phyloP scores from a whole-genome alignment of 495 filamentous ascomycete species.

The Penicillium flavigenum region DNA sequence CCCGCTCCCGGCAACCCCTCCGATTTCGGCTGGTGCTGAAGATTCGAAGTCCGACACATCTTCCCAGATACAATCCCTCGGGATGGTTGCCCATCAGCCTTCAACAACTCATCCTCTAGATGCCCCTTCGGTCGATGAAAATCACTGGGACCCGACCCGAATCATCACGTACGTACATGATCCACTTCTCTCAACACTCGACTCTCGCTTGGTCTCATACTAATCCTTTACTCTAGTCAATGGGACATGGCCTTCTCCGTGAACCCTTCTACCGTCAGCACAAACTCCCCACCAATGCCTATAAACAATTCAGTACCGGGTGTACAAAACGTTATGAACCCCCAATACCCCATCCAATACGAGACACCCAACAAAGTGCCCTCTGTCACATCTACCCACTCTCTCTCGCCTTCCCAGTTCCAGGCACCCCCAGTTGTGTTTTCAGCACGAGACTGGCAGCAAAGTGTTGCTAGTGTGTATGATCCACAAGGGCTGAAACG shows the following conservation, averaged over 20 bases:
- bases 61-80: conserved; percentile 72
- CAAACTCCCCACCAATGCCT: conserved; percentile 50
- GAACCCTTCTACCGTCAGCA: conserved; percentile 46
- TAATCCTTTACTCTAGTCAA: conserved; percentile 54
- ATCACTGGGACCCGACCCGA: conserved; percentile 85
- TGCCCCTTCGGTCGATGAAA: conserved; percentile 63
- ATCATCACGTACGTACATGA: conserved; percentile 81
- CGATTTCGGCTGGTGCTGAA: conserved; percentile 71
- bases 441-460: conserved; percentile 94
- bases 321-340: conserved; percentile 30
- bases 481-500: conserved; percentile 73
- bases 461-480: conserved; percentile 87
- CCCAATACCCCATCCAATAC: conserved; percentile 44
- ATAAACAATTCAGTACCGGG: conserved; percentile 35
- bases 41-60: conserved; percentile 75
- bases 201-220: conserved; percentile 28
- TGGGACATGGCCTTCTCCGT: conserved; percentile 91
- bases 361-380: conserved; percentile 35
- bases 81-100: conserved; percentile 62
- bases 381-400: conserved; percentile 42
- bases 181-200: background rate
- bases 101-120: conserved; percentile 47
- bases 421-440: conserved; percentile 65
- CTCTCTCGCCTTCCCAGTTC: conserved; percentile 55
- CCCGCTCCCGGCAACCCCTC: conserved; percentile 76